These are phyloP conservation scores for Pseudocercospora macadamiae DNA, from an alignment of 2,329 filamentous ascomycete genomes.

Conservation along the genomic window DNA sequence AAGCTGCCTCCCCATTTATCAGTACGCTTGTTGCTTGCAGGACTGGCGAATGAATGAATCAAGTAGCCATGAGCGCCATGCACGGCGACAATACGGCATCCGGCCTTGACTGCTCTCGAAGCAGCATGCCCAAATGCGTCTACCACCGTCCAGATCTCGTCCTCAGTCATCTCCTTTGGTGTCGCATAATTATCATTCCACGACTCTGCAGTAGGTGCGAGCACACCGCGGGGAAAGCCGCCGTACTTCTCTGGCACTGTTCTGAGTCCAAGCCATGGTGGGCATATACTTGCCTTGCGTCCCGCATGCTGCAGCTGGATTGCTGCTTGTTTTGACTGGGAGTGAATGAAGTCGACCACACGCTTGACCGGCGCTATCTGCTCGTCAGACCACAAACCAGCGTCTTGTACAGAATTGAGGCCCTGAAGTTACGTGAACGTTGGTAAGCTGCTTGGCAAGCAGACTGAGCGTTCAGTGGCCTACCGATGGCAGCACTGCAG, in stretches of 20 bases:
- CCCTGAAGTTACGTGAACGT: background rate
- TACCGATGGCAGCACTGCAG: constrained; percentile 4
- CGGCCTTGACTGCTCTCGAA: constrained; percentile 57
- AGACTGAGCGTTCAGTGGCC: background rate
- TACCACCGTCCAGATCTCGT: constrained; percentile 45
- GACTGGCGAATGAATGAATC: constrained; percentile 56
- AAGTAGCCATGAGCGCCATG: constrained; percentile 57
- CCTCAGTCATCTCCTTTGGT: constrained; percentile 41
- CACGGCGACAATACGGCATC: constrained; percentile 57
- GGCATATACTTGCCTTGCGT: background rate
- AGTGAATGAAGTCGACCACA: background rate
- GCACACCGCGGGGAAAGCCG: background rate
- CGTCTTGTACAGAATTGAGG: constrained; percentile 2
- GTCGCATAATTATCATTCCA: background rate
- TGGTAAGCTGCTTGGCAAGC: background rate
- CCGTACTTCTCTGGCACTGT: constrained; percentile 2
- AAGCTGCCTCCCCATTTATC: constrained; percentile 56
- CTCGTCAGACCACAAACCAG: background rate
- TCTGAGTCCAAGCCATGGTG: background rate
- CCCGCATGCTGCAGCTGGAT: background rate
- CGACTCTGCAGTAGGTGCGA: background rate
- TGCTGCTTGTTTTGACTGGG: background rate
- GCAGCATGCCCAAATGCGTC: constrained; percentile 50
- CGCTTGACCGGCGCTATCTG: background rate
- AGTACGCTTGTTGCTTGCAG: constrained; percentile 53